These are phyloP conservation scores for Leucogyrophana mollusca DNA, from an alignment of 768 basidiomycete species.

Conservation along the genomic window DNA sequence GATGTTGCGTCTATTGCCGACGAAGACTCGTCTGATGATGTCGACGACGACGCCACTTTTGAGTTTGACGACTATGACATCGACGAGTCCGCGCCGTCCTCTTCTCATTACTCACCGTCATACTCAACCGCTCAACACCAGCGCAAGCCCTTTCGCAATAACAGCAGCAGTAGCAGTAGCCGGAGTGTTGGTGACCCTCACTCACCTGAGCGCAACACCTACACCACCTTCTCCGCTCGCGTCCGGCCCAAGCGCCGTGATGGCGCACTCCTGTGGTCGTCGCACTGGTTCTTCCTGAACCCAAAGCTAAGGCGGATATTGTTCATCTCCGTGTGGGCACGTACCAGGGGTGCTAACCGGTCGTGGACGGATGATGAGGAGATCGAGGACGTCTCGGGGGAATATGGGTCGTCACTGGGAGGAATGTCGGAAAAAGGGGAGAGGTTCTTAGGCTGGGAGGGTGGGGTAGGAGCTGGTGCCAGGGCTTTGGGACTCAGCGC, in stretches of 20 bases:
- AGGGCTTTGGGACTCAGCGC: constrained; percentile 67
- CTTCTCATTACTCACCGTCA: constrained; percentile 14
- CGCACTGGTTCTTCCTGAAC: constrained; percentile 97
- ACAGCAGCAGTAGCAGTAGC: constrained; percentile 34
- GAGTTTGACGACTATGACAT: constrained; percentile 81
- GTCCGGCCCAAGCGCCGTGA: constrained; percentile 54
- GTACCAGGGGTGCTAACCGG: constrained; percentile 57
- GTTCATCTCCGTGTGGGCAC: constrained; percentile 91
- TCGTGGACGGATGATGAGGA: constrained; percentile 53
- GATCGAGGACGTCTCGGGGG: constrained; percentile 30
- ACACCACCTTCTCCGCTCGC: constrained; percentile 42
- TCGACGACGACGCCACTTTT: constrained; percentile 74
- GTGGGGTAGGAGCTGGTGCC: constrained; percentile 76
- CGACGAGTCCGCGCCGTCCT: constrained; percentile 42
- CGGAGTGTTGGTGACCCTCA: constrained; percentile 22
- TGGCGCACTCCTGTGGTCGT: constrained; percentile 90
- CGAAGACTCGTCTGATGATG: constrained; percentile 67
- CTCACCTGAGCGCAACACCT: constrained; percentile 32
- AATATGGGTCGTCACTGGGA: constrained; percentile 13
- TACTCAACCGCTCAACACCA: constrained; percentile 5
- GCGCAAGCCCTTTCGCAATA: constrained; percentile 21
- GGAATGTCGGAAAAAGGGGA: constrained; percentile 41
- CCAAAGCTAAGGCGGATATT: constrained; percentile 88
- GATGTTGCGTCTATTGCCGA: constrained; percentile 66
- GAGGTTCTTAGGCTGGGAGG: constrained; percentile 80